These are phyloP conservation scores for Puccinia hordei DNA, from an alignment of 1,284 basidiomycete species.

Conservation along the genomic window DNA sequence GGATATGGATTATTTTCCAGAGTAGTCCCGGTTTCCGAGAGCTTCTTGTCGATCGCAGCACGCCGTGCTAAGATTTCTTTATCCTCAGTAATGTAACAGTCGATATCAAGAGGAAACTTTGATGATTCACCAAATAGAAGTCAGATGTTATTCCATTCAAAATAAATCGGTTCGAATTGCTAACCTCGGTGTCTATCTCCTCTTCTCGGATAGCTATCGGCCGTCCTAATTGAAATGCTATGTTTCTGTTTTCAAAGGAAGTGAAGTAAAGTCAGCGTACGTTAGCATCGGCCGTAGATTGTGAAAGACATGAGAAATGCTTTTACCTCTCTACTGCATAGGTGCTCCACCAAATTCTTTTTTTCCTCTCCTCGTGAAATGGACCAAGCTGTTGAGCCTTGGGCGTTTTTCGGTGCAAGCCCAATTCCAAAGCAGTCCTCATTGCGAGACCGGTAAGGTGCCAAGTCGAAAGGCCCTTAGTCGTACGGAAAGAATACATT, in stretches of 20 bases:
- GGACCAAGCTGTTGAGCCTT: conserved; percentile 8
- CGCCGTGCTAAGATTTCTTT: conserved; percentile 26
- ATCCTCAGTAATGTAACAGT: conserved; percentile 37
- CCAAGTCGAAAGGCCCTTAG: conserved; percentile 40
- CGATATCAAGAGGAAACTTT: conserved; percentile 48
- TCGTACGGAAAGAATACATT: conserved; percentile 47
- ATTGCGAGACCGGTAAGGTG: conserved; percentile 47
- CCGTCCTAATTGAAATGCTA: conserved; percentile 44
- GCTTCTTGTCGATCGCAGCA: conserved; percentile 14
- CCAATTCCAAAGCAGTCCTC: conserved; percentile 44
- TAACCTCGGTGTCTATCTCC: conserved; percentile 43
- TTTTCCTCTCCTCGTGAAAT: conserved; percentile 41
- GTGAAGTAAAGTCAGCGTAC: background rate
- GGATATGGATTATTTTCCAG: conserved; percentile 36
- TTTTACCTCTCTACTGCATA: conserved; percentile 36
- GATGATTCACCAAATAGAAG: background rate
- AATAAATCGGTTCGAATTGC: background rate
- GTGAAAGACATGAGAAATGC: background rate
- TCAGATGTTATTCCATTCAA: background rate
- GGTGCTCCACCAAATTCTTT: conserved; percentile 47
- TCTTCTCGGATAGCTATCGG: conserved; percentile 43
- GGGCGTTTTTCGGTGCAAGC: conserved; percentile 39
- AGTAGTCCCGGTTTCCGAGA: conserved; percentile 26
- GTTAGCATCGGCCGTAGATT: background rate
- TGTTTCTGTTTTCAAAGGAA: conserved; percentile 12